Evolutionary conservation across 257 asterid species (phyloP).

Genomic region (Apocynum venetum): DNA sequence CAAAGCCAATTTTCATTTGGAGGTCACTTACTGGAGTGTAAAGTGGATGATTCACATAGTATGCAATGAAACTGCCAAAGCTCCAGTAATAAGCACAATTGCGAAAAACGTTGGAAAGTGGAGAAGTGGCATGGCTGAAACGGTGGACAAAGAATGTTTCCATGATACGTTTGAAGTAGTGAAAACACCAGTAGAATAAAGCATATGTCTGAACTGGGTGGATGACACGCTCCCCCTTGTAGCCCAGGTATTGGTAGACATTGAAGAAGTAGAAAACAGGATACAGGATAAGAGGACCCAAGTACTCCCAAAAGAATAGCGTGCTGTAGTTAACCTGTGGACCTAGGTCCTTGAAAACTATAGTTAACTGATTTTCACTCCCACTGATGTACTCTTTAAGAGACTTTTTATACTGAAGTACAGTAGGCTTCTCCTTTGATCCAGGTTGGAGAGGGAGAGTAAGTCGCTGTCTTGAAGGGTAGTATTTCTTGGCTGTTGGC

Average conservation of each 20-base stretch:
- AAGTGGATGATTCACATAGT: slow-evolving; percentile 82
- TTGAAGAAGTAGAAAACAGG: slow-evolving; percentile 78
- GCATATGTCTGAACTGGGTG: slow-evolving; percentile 93
- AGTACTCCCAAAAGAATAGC: slow-evolving; percentile 85
- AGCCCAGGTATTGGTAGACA: slow-evolving; percentile 61
- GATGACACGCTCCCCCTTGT: slow-evolving; percentile 57
- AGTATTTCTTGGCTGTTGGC: slow-evolving; percentile 65
- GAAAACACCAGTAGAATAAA: slow-evolving; percentile 87
- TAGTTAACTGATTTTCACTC: slow-evolving; percentile 45
- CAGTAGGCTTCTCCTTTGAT: slow-evolving; percentile 70
- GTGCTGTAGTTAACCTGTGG: slow-evolving; percentile 89
- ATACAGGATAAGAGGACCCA: slow-evolving; percentile 85
- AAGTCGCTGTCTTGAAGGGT: slow-evolving; percentile 81
- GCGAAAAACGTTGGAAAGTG: slow-evolving; percentile 77
- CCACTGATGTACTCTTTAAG: slow-evolving; percentile 67
- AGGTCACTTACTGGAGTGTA: slow-evolving; percentile 86
- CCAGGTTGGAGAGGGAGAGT: slow-evolving; percentile 78
- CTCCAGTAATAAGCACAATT: slow-evolving; percentile 98
- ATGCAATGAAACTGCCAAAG: slow-evolving; percentile 83
- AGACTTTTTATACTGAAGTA: slow-evolving; percentile 64
- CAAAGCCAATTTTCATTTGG: slow-evolving; percentile 87
- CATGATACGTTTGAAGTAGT: slow-evolving; percentile 85
- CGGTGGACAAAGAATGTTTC: slow-evolving; percentile 96
- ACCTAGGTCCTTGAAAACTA: slow-evolving; percentile 91
- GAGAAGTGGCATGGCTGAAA: slow-evolving; percentile 98